These are phyloP conservation scores for Casuarina glauca DNA, from an alignment of 306 rosid genomes.

Conservation along the genomic window DNA sequence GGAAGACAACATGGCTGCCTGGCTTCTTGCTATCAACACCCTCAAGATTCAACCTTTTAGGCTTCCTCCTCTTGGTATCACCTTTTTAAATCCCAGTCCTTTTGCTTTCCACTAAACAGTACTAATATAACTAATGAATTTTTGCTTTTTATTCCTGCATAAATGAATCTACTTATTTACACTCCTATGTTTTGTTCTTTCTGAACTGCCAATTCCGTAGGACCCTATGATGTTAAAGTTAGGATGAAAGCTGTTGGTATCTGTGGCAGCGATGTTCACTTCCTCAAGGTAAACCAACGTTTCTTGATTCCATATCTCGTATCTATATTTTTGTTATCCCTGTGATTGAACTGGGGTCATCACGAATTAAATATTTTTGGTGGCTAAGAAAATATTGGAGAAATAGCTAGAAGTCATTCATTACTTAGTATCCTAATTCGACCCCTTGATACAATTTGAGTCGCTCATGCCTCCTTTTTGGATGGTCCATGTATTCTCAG, in stretches of 20 bases:
- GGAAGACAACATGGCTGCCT: slow-evolving; percentile 83
- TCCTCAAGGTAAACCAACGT: slow-evolving; percentile 54
- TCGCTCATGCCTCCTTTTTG: background rate
- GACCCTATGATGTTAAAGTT: slow-evolving; percentile 74
- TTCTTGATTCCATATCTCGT: background rate
- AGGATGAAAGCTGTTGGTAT: slow-evolving; percentile 93
- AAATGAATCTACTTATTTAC: background rate
- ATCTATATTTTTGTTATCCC: background rate
- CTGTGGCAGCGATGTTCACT: slow-evolving; percentile 96
- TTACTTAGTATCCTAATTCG: too few species aligned
- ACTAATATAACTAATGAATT: background rate
- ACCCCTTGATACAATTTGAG: too few species aligned
- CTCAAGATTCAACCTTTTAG: slow-evolving; percentile 86
- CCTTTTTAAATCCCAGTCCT: background rate
- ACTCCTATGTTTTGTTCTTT: slow-evolving; percentile 16
- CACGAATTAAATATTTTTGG: background rate
- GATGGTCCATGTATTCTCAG: slow-evolving; percentile 43
- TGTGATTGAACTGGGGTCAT: background rate
- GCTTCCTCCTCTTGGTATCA: slow-evolving; percentile 76
- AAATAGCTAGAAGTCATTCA: background rate
- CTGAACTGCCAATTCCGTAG: slow-evolving; percentile 33
- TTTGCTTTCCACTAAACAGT: background rate
- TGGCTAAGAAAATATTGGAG: background rate
- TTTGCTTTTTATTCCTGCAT: background rate
- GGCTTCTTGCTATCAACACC: slow-evolving; percentile 71